Evolutionary conservation across 495 filamentous ascomycete species (phyloP).

Genomic region (Neurospora tetraspora): DNA sequence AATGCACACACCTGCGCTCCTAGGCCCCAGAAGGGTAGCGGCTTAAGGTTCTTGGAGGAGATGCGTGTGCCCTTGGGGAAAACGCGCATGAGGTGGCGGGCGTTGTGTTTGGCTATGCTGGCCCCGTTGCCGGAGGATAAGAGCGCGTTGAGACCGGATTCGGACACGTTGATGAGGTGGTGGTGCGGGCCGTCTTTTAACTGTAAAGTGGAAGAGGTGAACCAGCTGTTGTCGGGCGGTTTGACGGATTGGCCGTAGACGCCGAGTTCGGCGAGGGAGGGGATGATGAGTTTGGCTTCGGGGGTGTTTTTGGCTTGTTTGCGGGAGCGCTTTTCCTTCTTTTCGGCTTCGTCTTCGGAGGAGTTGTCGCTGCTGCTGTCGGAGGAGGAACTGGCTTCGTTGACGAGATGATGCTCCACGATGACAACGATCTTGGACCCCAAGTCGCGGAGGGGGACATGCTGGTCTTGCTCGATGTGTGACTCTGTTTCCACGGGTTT

Average conservation of each 20-base stretch:
- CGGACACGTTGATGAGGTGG: constrained; percentile 49
- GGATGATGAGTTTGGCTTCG: constrained; percentile 30
- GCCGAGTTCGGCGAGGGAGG: constrained; percentile 39
- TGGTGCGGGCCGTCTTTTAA: constrained; percentile 39
- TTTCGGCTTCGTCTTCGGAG: constrained; percentile 26
- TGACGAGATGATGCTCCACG: constrained; percentile 44
- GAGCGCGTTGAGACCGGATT: constrained; percentile 33
- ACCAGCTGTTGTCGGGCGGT: constrained; percentile 43
- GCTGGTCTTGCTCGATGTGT: constrained; percentile 25
- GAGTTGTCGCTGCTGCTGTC: constrained; percentile 6
- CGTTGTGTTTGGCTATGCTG: constrained; percentile 40
- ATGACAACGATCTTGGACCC: constrained; percentile 44
- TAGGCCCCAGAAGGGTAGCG: constrained; percentile 41
- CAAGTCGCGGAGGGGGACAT: constrained; percentile 36
- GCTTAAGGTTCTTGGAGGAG: constrained; percentile 42
- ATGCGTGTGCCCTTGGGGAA: constrained; percentile 49
- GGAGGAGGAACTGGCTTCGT: constrained; percentile 25
- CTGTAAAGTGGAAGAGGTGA: constrained; percentile 10
- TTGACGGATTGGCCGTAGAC: constrained; percentile 50
- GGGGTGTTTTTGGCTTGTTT: constrained; percentile 25
- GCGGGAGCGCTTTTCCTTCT: constrained; percentile 28
- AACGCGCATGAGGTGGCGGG: constrained; percentile 43
- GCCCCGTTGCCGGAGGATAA: constrained; percentile 19
- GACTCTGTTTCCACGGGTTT: constrained; percentile 33
- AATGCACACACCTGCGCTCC: constrained; percentile 47